These are phyloP conservation scores for Mycena kentingensis DNA, from an alignment of 768 basidiomycete genomes.

Conservation along the genomic window DNA sequence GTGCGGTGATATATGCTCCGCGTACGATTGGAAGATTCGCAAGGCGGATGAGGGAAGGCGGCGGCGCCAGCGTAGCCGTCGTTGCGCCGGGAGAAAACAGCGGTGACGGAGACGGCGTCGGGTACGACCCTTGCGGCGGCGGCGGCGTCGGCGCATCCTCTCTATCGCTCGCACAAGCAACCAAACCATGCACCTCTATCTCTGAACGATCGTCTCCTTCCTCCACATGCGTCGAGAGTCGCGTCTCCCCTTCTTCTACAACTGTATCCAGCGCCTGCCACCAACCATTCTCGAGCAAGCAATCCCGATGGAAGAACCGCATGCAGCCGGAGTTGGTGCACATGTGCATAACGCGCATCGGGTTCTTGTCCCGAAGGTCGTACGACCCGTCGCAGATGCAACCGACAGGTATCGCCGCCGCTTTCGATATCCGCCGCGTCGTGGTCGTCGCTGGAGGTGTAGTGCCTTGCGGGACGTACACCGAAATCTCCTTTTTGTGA, in stretches of 20 bases:
- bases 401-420: too few relatives aligned
- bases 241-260: too few relatives aligned
- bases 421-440: too few relatives aligned
- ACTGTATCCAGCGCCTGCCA: constrained; percentile 3
- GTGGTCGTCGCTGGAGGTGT: background rate
- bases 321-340: constrained; percentile 11
- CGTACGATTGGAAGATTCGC: constrained; percentile 15
- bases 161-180: too few relatives aligned
- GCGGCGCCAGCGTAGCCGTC: background rate
- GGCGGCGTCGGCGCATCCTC: too few relatives aligned
- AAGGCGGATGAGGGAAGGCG: constrained; percentile 1
- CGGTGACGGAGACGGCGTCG: too few relatives aligned
- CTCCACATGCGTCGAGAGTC: too few relatives aligned
- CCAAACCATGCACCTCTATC: too few relatives aligned
- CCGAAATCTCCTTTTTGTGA: too few relatives aligned
- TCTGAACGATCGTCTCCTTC: too few relatives aligned
- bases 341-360: constrained; percentile 9
- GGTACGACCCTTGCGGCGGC: too few relatives aligned
- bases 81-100: background rate
- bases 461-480: background rate
- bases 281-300: constrained; percentile 3
- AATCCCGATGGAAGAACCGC: constrained; percentile 5
- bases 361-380: background rate
- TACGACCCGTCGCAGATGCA: constrained; percentile 9
- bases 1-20: constrained; percentile 10